Conservation (phyloP, 202 grass and related monocot species). For the Saccharum hybrid region DNA sequence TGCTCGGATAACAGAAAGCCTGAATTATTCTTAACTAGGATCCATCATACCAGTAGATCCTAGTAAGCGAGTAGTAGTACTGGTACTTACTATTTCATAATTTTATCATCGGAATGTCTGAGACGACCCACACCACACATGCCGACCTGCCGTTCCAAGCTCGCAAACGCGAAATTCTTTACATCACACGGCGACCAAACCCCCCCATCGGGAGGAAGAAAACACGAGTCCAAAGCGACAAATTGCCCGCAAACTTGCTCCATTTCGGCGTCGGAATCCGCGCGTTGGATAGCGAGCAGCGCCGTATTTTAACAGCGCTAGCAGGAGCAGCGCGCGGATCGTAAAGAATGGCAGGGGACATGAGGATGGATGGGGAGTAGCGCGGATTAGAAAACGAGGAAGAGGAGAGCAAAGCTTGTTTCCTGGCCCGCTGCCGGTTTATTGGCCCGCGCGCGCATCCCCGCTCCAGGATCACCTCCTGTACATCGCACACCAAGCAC, state of each 20-base stretch:
- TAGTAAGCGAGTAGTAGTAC: neutral
- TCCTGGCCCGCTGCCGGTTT: constrained; percentile 18
- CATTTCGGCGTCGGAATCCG: constrained; percentile 35
- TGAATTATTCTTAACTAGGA: neutral
- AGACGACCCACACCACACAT: constrained; percentile 30
- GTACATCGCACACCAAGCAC: constrained; percentile 4
- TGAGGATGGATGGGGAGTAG: constrained; percentile 32
- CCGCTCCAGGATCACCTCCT: constrained; percentile 44
- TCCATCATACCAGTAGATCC: neutral
- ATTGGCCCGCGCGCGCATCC: constrained; percentile 26
- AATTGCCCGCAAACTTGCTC: constrained; percentile 45
- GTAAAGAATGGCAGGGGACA: constrained; percentile 50
- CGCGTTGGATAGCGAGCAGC: constrained; percentile 27
- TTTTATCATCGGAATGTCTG: constrained; percentile 32
- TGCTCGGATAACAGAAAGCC: neutral
- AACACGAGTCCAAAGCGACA: constrained; percentile 42
- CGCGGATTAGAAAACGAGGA: constrained; percentile 38
- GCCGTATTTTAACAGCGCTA: constrained; percentile 47
- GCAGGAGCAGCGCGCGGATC: neutral
- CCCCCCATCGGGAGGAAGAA: neutral
- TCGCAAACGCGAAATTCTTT: neutral
- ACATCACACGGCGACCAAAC: neutral
- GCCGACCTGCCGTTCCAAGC: constrained; percentile 8
- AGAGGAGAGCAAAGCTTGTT: neutral
- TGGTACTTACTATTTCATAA: neutral